These are phyloP conservation scores for Amphibolis antarctica DNA, from an alignment of 106 monocot species.

Conservation along the genomic window DNA sequence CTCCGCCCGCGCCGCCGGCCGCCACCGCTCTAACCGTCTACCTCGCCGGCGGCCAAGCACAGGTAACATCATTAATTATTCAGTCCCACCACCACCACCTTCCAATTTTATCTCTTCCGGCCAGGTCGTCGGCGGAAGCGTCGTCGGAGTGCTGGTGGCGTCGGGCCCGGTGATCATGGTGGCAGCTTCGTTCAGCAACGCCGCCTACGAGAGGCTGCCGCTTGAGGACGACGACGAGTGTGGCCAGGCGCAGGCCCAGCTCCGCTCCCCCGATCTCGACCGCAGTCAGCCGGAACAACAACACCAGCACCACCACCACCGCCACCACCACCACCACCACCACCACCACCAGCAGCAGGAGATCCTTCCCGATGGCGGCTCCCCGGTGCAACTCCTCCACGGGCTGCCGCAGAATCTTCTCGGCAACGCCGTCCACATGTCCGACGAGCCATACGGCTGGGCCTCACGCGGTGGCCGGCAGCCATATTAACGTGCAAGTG, in stretches of 20 bases:
- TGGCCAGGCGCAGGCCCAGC: neutral
- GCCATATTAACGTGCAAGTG: too few relatives aligned
- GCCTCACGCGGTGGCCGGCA: neutral
- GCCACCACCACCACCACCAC: neutral
- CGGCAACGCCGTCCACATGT: neutral
- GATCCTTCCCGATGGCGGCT: neutral
- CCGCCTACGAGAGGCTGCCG: slow-evolving; percentile 10
- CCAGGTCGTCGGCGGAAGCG: slow-evolving; percentile 13
- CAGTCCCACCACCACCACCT: neutral
- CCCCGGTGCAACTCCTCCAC: neutral
- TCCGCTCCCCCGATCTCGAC: neutral
- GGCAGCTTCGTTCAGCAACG: slow-evolving; percentile 12
- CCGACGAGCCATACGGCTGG: neutral
- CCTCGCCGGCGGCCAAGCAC: slow-evolving; percentile 11
- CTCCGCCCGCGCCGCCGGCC: slow-evolving; percentile 3
- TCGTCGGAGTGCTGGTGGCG: slow-evolving; percentile 8
- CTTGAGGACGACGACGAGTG: slow-evolving; percentile 8
- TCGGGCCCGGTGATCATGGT: slow-evolving; percentile 13
- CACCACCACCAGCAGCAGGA: slow-evolving; percentile 1
- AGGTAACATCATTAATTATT: slow-evolving; percentile 2
- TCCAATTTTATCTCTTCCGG: too few relatives aligned
- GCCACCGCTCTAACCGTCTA: slow-evolving; percentile 4
- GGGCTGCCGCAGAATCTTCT: slow-evolving; percentile 2
- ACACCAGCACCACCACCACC: neutral
- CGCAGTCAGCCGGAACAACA: neutral